Percentiles rank a stretch among this genome's conserved stretches.
phyloP scores from a whole-genome alignment of 495 filamentous ascomycete genomes.

The Thermochaetoides thermophila region DNA sequence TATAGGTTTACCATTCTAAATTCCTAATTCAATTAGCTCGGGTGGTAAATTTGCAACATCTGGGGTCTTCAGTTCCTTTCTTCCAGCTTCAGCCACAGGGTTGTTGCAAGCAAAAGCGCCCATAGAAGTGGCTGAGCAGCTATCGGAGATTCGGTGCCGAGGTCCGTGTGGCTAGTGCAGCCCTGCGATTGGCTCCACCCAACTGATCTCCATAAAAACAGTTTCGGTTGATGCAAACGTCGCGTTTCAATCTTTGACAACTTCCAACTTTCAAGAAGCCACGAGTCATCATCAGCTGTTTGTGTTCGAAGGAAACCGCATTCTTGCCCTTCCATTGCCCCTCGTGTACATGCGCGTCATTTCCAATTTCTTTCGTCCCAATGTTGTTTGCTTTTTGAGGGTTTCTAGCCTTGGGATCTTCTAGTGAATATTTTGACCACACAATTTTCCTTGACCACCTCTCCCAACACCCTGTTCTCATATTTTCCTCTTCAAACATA shows the following conservation, averaged over 20 bases:
- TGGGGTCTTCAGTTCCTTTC: not conserved
- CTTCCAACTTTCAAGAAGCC: slow-evolving; percentile 18
- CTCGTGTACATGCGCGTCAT: slow-evolving; percentile 5
- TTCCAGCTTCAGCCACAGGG: too few relatives aligned
- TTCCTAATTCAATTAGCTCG: too few relatives aligned
- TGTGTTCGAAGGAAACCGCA: slow-evolving; percentile 4
- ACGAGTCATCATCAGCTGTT: slow-evolving; percentile 19
- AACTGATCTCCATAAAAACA: slow-evolving; percentile 10
- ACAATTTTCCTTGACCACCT: slow-evolving; percentile 3
- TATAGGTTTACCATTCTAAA: too few relatives aligned
- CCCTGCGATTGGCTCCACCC: slow-evolving; percentile 7
- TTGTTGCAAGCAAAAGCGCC: too few relatives aligned
- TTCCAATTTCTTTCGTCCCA: slow-evolving; percentile 2
- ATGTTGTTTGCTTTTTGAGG: slow-evolving; percentile 10
- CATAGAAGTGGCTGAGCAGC: too few relatives aligned
- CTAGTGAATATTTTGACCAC: slow-evolving; percentile 7
- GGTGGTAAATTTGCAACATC: too few relatives aligned
- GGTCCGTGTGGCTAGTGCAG: slow-evolving; percentile 8
- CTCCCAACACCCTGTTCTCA: not conserved
- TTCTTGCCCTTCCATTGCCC: slow-evolving; percentile 3
- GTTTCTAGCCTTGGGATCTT: slow-evolving; percentile 11
- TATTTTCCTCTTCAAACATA: too few relatives aligned
- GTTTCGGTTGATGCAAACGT: slow-evolving; percentile 8
- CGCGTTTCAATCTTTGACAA: slow-evolving; percentile 11
- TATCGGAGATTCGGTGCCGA: not conserved